phyloP scores from a whole-genome alignment of 106 monocot species.

The Triglochin maritima region DNA sequence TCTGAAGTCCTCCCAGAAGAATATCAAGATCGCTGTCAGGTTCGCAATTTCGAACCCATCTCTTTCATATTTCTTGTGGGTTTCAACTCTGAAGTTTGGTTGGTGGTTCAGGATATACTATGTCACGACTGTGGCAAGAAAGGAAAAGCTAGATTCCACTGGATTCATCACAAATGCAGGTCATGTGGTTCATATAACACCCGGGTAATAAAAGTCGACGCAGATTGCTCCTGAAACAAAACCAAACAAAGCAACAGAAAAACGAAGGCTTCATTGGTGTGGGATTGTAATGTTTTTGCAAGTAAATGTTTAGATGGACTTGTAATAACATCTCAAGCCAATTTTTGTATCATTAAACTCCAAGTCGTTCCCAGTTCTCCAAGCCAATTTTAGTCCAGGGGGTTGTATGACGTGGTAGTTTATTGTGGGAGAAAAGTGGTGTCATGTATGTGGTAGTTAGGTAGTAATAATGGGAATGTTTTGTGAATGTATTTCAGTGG shows the following conservation, averaged over 20 bases:
- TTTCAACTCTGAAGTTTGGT: not conserved
- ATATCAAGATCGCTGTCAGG: constrained; percentile 78
- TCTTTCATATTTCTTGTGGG: not conserved
- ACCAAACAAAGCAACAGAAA: not conserved
- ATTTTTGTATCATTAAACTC: not conserved
- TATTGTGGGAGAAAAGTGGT: no score
- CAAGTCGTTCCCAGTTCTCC: no score
- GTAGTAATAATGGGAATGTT: no score
- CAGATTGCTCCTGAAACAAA: constrained; percentile 20
- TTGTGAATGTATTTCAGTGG: no score
- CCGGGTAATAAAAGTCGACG: constrained; percentile 60
- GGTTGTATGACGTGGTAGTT: no score
- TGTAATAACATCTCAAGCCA: not conserved
- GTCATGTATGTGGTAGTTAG: no score
- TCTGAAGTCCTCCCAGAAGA: constrained; percentile 83
- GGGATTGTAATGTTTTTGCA: not conserved
- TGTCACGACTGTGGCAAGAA: constrained; percentile 88
- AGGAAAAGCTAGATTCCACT: constrained; percentile 72
- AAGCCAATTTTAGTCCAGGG: no score
- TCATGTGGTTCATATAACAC: constrained; percentile 92
- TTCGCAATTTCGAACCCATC: no score
- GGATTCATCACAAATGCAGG: constrained; percentile 89
- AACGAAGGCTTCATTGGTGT: not conserved
- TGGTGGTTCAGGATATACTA: constrained; percentile 59
- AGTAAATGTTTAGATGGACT: not conserved